Base-by-base conservation (phyloP, 768 basidiomycete genomes). In the Trametes elegans region DNA sequence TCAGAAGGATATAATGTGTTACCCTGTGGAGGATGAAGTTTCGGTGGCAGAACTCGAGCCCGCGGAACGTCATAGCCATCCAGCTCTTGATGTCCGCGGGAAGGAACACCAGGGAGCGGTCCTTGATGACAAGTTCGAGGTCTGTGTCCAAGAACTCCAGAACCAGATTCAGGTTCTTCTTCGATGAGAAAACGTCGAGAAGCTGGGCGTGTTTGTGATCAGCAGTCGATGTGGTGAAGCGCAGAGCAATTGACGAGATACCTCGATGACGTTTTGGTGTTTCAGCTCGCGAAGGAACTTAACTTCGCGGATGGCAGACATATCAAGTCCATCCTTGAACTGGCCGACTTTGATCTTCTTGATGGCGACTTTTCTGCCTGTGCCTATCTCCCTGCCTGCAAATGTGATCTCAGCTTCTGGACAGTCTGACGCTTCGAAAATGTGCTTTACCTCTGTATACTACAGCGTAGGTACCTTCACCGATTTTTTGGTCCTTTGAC, bases 261-360 rank as follows among this genome's bases (percentile, higher is more conserved):
- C 96, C 77, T 91, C 90, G 61, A 99, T 98, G 65, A 99, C 81
- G 66, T 98, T 98, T 53, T 88, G 88, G 74, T 99, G 97, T 55
- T 84, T 85, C 36, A 99, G 72, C 70, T 99, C 97, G 32, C 94
- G 85, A 53, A 99, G 76, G 69, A 94, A 98, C 71, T 97, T 98
- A 65, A 99, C 95, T 73, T 99, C 97, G 13, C 97, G 87, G 53
- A 99, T 87, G 53, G 97, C 97, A 58, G 93, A 96, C 94, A 99
- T 98, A 73, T 98, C 96, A 29, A 99, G 79, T 11, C 97, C 97
- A 72, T 98, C 97, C 69, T 95, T 96, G 78, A 96, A 94, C 63
- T 90, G 90, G 5, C 94, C 93, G 13, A 95, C 88, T 66, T 96
- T 96, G 62, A 97, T 96, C 73, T 98, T 98, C 76, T 99, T 99